Percentiles rank a stretch among this genome's conserved stretches.
These are phyloP conservation scores for Neoscytalidium dimidiatum DNA, from an alignment of 2,329 filamentous ascomycete genomes.

Conservation along the genomic window DNA sequence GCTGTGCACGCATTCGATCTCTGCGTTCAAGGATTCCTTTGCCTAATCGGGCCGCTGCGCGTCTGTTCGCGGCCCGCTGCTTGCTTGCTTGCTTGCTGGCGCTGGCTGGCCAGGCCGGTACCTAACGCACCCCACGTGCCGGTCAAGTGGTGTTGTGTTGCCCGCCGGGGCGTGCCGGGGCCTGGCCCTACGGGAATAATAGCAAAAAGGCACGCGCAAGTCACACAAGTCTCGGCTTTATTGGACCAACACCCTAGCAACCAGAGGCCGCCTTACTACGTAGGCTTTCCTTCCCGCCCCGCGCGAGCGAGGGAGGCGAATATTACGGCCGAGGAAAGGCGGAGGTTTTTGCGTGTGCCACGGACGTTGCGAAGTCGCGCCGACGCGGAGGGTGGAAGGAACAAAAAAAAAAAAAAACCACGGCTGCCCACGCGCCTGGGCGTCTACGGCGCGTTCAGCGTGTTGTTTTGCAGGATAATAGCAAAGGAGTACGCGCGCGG, in stretches of 20 bases:
- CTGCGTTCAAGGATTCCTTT: neutral
- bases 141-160: too few relatives aligned
- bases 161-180: too few relatives aligned
- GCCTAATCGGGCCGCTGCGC: slow-evolving; percentile 1
- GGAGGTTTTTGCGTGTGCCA: neutral
- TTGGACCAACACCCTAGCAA: too few relatives aligned
- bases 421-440: too few relatives aligned
- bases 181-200: too few relatives aligned
- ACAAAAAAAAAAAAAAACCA: neutral
- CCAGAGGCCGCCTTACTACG: neutral
- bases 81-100: neutral
- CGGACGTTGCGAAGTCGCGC: too few relatives aligned
- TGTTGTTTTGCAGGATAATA: neutral
- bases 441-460: slow-evolving; percentile 1
- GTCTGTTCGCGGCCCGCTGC: neutral
- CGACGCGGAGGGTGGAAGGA: too few relatives aligned
- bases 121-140: too few relatives aligned
- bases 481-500: neutral
- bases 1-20: neutral
- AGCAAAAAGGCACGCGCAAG: too few relatives aligned
- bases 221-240: too few relatives aligned
- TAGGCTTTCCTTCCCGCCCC: neutral
- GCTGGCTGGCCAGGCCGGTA: too few relatives aligned
- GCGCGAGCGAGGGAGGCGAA: neutral
- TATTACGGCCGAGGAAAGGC: neutral